These are phyloP conservation scores for Penicillium griseofulvum DNA, from an alignment of 2,329 filamentous ascomycete species.

Conservation along the genomic window DNA sequence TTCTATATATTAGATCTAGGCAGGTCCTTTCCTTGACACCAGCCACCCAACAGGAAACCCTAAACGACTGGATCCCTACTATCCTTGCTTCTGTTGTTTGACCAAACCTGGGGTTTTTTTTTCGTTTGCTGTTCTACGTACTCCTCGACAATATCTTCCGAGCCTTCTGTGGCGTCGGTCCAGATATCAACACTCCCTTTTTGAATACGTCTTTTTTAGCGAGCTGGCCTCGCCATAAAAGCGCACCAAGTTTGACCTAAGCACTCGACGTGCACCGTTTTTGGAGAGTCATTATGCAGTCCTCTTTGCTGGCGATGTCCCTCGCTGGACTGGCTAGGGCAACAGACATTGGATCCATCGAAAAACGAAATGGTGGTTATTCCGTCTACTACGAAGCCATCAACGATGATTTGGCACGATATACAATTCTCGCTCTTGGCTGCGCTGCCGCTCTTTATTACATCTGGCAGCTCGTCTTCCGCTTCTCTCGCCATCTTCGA, in stretches of 20 bases:
- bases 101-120: constrained; percentile 13
- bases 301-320: constrained; percentile 23
- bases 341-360: constrained; percentile 26
- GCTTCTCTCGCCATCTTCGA: constrained; percentile 66
- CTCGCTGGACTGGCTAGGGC: constrained; percentile 31
- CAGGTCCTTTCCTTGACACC: constrained; percentile 17
- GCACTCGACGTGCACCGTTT: neutral
- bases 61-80: neutral
- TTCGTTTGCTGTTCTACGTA: neutral
- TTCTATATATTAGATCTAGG: constrained; percentile 14
- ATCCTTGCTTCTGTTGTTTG: neutral
- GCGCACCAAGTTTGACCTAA: neutral
- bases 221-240: constrained; percentile 34
- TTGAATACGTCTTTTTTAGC: constrained; percentile 7
- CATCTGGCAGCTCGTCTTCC: constrained; percentile 63
- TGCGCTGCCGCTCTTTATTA: constrained; percentile 62
- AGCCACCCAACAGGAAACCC: constrained; percentile 4
- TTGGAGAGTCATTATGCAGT: constrained; percentile 19
- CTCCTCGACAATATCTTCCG: neutral
- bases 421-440: constrained; percentile 63
- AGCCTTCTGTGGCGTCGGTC: constrained; percentile 1
- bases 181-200: constrained; percentile 3
- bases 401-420: constrained; percentile 59
- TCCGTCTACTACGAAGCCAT: constrained; percentile 30
- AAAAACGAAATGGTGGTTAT: constrained; percentile 23